Conservation (phyloP, 129 eudicot genomes). For the Centaurea solstitialis region DNA sequence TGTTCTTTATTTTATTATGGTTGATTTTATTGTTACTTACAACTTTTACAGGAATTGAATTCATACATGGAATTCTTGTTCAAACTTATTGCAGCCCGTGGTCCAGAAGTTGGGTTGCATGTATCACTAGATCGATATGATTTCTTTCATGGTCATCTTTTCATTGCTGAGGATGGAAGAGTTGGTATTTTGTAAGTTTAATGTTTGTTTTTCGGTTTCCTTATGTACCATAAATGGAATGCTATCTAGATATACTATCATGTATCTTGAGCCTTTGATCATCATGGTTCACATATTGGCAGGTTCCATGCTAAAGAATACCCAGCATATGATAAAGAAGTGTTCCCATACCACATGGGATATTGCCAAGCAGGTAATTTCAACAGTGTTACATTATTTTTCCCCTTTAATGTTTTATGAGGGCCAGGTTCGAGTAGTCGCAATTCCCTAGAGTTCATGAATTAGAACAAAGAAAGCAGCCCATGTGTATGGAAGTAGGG, state of each 20-base stretch:
- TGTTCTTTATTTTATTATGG: neutral
- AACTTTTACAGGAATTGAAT: slow-evolving; percentile 74
- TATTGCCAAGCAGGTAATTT: slow-evolving; percentile 81
- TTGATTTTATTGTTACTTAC: slow-evolving; percentile 20
- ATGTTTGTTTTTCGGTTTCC: slow-evolving; percentile 5
- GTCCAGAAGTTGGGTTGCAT: slow-evolving; percentile 81
- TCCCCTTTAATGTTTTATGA: neutral
- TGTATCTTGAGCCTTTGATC: neutral
- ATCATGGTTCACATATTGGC: slow-evolving; percentile 20
- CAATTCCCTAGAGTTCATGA: neutral
- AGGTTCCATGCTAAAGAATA: slow-evolving; percentile 99
- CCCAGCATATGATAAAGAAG: slow-evolving; percentile 80
- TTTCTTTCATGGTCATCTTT: slow-evolving; percentile 95
- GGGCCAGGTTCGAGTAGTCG: neutral
- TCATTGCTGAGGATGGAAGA: slow-evolving; percentile 82
- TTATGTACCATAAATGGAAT: slow-evolving; percentile 8
- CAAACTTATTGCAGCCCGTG: slow-evolving; percentile 68
- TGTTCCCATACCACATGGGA: slow-evolving; percentile 86
- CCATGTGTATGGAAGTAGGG: no score
- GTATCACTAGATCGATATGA: slow-evolving; percentile 83
- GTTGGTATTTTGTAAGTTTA: slow-evolving; percentile 87
- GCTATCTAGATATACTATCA: slow-evolving; percentile 6
- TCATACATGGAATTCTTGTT: slow-evolving; percentile 70
- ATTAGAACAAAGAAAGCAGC: neutral
- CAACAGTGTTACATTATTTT: neutral